A percentile compares a stretch with the other conserved stretches of the same genome.
Evolutionary conservation across 2,329 filamentous ascomycete genomes (phyloP).

Genomic region (Talaromyces pinophilus): DNA sequence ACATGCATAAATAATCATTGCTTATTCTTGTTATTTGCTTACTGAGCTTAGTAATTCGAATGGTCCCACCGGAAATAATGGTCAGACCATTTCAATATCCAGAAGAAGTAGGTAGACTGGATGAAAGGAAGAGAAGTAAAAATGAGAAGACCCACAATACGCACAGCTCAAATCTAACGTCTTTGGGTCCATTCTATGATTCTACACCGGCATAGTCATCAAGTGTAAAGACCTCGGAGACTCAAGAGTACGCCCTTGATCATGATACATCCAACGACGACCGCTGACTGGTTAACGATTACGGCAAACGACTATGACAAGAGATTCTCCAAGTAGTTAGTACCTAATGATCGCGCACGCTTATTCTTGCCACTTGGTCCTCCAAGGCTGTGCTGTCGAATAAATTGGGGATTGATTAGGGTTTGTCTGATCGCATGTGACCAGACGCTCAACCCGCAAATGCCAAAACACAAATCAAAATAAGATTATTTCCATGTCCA

Average conservation of each 20-base stretch:
- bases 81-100: not conserved
- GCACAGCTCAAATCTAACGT: not conserved
- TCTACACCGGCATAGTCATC: not conserved
- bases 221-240: not conserved
- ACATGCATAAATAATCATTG: not conserved
- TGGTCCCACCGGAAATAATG: not conserved
- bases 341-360: not conserved
- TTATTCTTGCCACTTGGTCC: not conserved
- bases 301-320: not conserved
- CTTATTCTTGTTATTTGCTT: not conserved
- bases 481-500: slow-evolving; percentile 6
- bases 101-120: not conserved
- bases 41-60: not conserved
- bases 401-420: not conserved
- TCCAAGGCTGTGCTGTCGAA: not conserved
- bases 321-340: not conserved
- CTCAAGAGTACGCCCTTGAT: not conserved
- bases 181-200: not conserved
- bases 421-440: slow-evolving; percentile 5
- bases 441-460: not conserved
- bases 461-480: not conserved
- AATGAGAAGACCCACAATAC: not conserved
- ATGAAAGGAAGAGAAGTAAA: not conserved
- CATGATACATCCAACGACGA: not conserved
- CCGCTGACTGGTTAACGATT: not conserved